Evolutionary conservation across 768 basidiomycete species (phyloP).

Genomic region (Leccinum truebloodii): DNA sequence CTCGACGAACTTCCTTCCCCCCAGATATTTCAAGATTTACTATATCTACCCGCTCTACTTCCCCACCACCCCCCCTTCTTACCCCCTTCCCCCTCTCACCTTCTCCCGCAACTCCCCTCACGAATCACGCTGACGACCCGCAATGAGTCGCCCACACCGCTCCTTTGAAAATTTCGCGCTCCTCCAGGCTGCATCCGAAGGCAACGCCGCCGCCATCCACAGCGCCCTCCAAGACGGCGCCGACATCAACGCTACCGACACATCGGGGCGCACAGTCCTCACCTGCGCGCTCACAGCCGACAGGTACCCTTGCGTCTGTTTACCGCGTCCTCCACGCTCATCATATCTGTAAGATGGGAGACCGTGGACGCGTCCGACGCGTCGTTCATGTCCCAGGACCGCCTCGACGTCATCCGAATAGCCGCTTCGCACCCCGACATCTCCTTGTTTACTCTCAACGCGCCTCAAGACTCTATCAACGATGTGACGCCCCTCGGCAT

Average conservation of each 20-base stretch:
- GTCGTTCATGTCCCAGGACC: conserved; percentile 59
- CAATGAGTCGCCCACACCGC: conserved; percentile 39
- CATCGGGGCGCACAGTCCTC: conserved; percentile 58
- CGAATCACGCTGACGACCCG: conserved; percentile 34
- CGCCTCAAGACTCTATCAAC: conserved; percentile 66
- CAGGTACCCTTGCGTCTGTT: conserved; percentile 45
- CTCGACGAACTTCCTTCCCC: conserved; percentile 9
- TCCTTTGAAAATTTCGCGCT: conserved; percentile 45
- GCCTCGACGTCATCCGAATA: conserved; percentile 57
- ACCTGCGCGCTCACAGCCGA: conserved; percentile 74
- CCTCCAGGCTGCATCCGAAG: conserved; percentile 57
- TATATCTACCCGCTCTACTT: conserved; percentile 22
- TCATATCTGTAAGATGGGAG: conserved; percentile 53
- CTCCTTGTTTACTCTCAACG: conserved; percentile 70
- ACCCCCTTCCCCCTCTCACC: not conserved
- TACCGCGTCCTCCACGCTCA: conserved; percentile 1
- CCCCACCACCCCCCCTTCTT: not conserved
- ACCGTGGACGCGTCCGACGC: conserved; percentile 69
- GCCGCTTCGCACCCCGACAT: conserved; percentile 57
- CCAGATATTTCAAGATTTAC: not conserved
- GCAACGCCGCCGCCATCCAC: conserved; percentile 53
- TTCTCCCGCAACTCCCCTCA: conserved; percentile 18
- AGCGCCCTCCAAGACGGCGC: conserved; percentile 59
- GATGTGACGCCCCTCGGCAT: conserved; percentile 78
- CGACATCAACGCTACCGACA: conserved; percentile 67